Evolutionary conservation across 73 alveolate genomes (phyloP), one percentile per base, ranked within the genome.

Genomic region (Paraurostyla sp.): DNA sequence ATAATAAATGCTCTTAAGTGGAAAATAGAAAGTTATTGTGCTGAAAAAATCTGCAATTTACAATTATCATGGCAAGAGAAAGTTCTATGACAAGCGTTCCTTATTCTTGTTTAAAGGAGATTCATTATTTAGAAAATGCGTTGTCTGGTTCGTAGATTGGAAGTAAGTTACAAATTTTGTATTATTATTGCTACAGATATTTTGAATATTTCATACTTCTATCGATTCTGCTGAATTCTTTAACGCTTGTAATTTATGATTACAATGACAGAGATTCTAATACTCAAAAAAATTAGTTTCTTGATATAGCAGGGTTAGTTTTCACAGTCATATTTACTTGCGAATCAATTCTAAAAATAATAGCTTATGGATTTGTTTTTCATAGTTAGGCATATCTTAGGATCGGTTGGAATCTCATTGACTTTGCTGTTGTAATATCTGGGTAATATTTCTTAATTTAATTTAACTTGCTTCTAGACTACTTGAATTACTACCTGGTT

Each of bases 391-490:
- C 94, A 0, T 93, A 93, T 60, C 59, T 93, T 15, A 86, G 98
- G 46, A 93, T 88, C 40, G 88, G 90, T 15, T 93, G 98, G 98
- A 92, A 92, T 65, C 51, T 92, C 13, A 15, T 82, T 6, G 91
- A 82, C 63, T 93, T 93, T 71, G 87, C 85, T 49, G 92, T 93
- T 2, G 92, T 93, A 0, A 83, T 89, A 22, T 59, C 93, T 25
- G 94, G 95, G 78, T 76, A 73, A 71, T 90, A 41, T 4, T 22
- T 35, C 7, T 16, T 82, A 18, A 36, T 18, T 13, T 13, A 56
- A 40, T 20, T n/a, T 40, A 18, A n/a, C 40, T 92, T 27, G 54
- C 65, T 33, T 76, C 87, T 36, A 38, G 94, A 27, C 59, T 80
- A 23, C 83, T 90, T 9, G 94, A 96, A 80, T 80, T 85, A 68